Base-by-base conservation (phyloP, 768 basidiomycete species). In the Tricholoma sp. region DNA sequence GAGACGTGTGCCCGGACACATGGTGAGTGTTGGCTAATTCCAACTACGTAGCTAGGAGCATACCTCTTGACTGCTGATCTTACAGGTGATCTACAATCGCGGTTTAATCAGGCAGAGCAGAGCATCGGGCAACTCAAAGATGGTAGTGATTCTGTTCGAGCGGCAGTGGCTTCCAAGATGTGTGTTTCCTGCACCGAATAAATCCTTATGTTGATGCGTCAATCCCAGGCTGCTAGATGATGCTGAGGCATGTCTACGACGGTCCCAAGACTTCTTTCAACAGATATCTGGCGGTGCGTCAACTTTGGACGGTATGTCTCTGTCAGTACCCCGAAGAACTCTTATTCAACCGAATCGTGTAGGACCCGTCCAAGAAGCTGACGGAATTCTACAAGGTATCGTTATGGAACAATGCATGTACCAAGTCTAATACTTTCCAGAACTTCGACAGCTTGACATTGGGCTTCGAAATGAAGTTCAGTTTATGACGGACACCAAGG, bases 1-100 rank as follows among this genome's bases (percentile, higher is more conserved):
- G 87, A 87, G 13, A 82, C 80, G 3, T 91, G 89, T 71, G 65
- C 73, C 13, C 77, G 79, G 49, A 84, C 86, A 24, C 87, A 92
- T 74, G 81, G 89, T 88, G 56, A 39, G 80, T 73, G 20, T 50
- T 4, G 42, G 33, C 39, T 52, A 31, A 24, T 24, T 20, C 20
- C 39, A 6, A 18, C 4, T 24, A 36, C 53, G 6, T 39, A 33
- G 1, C 24, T 53, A 24, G 39, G 20, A 52, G 17, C 36, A 50
- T 9, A 11, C 20, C 6, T 29, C 50, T 15, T 64, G 18, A 10
- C 29, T 45, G 13, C 36, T 61, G 36, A 3, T 59, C 24, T 9
- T 29, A 18, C 61, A 88, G 88, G 85, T 57, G 84, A 91, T 53
- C 68, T 91, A 33, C 72, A 71, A 32, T 57, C 66, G 2, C 79